A percentile compares a stretch with the other conserved stretches of the same genome.
Evolutionary conservation across 2,329 filamentous ascomycete species (phyloP).

Genomic region (Aspergillus fijiensis): DNA sequence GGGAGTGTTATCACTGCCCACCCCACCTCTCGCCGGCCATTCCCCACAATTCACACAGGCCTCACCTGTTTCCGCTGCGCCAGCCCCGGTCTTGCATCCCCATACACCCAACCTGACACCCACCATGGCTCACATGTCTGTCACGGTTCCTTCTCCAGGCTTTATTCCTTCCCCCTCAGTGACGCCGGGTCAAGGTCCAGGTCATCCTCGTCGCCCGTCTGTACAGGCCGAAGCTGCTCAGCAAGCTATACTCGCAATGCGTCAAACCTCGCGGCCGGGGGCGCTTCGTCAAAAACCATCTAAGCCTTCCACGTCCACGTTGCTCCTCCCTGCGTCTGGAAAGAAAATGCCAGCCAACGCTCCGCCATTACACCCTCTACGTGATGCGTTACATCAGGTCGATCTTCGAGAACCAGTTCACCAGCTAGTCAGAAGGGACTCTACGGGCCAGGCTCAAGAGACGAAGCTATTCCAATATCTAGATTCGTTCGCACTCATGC

Average conservation of each 20-base stretch:
- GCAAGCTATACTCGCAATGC: background rate
- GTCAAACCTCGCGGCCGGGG: background rate
- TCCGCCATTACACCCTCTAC: slow-evolving; percentile 45
- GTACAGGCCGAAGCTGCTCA: background rate
- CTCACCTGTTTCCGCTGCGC: background rate
- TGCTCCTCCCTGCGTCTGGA: slow-evolving; percentile 39
- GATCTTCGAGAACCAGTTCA: slow-evolving; percentile 56
- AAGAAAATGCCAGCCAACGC: slow-evolving; percentile 34
- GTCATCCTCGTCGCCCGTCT: background rate
- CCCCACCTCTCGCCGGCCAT: background rate
- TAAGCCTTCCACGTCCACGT: background rate
- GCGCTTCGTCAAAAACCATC: background rate
- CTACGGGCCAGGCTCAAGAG: slow-evolving; percentile 20
- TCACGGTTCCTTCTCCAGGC: background rate
- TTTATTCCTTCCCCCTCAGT: background rate
- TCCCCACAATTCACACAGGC: slow-evolving; percentile 3
- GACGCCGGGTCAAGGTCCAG: background rate
- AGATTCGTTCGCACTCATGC: slow-evolving; percentile 31
- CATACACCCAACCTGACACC: background rate
- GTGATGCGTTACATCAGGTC: slow-evolving; percentile 58
- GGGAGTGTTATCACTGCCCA: background rate
- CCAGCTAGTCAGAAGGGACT: slow-evolving; percentile 25
- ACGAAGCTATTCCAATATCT: slow-evolving; percentile 40
- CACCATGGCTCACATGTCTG: background rate
- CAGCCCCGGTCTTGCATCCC: background rate